Conservation (phyloP, 148 eudicot genomes). For the Bassia scoparia region DNA sequence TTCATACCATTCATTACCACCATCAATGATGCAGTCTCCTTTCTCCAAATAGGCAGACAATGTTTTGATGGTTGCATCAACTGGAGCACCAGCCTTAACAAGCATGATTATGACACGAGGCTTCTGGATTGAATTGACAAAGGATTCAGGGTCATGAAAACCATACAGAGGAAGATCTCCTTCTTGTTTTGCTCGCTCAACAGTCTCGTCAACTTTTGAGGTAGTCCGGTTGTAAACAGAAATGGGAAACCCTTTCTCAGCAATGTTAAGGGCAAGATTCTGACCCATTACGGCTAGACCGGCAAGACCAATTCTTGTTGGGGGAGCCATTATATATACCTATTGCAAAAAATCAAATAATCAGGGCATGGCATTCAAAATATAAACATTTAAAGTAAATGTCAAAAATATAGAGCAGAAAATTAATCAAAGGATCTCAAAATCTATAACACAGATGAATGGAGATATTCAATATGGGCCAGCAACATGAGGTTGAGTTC, state of each 20-base stretch:
- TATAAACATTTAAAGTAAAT: not conserved
- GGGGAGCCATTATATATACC: slow-evolving; percentile 47
- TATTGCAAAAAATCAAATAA: not conserved
- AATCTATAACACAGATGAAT: not conserved
- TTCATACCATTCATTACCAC: slow-evolving; percentile 95
- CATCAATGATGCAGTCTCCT: slow-evolving; percentile 88
- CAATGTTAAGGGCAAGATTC: slow-evolving; percentile 92
- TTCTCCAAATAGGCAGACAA: slow-evolving; percentile 71
- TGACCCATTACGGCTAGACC: slow-evolving; percentile 97
- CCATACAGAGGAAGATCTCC: slow-evolving; percentile 83
- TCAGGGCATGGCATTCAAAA: not conserved
- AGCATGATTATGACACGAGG: slow-evolving; percentile 90
- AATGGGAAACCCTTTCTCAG: slow-evolving; percentile 93
- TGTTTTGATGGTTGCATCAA: slow-evolving; percentile 80
- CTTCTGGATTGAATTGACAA: slow-evolving; percentile 72
- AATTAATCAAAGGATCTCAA: not conserved
- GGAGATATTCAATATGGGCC: too few relatives aligned
- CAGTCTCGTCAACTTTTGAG: slow-evolving; percentile 86
- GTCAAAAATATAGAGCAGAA: not conserved
- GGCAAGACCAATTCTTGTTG: slow-evolving; percentile 89
- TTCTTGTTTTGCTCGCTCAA: slow-evolving; percentile 73
- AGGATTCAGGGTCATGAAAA: slow-evolving; percentile 78
- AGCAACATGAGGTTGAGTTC: not conserved
- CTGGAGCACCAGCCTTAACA: slow-evolving; percentile 90
- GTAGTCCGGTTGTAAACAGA: slow-evolving; percentile 86